Evolutionary conservation across 2,329 filamentous ascomycete genomes (phyloP).

Genomic region (Dactylellina drechsleri): DNA sequence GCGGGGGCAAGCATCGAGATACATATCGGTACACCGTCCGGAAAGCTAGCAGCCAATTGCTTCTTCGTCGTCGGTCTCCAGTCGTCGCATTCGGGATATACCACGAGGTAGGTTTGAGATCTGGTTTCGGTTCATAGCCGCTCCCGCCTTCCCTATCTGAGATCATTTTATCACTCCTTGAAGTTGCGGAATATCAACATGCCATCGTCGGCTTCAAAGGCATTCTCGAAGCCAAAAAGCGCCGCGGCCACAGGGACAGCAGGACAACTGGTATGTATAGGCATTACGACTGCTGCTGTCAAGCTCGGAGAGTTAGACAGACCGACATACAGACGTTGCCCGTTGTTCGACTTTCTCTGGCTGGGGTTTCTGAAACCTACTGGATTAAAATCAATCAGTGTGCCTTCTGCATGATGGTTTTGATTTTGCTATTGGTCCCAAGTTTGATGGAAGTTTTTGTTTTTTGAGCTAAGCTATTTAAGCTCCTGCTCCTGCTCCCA

Average conservation of each 20-base stretch:
- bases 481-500: not conserved
- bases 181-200: not conserved
- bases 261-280: not conserved
- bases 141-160: slow-evolving; percentile 18
- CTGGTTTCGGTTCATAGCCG: slow-evolving; percentile 24
- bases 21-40: not conserved
- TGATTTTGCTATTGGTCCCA: no score
- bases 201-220: no score
- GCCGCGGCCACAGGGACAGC: not conserved
- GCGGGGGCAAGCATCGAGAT: not conserved
- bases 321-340: no score
- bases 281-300: not conserved
- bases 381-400: no score
- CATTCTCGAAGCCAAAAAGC: no score
- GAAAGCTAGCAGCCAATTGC: slow-evolving; percentile 24
- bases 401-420: no score
- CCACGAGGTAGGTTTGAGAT: slow-evolving; percentile 48
- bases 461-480: slow-evolving; percentile 2
- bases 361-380: no score
- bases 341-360: no score
- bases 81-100: slow-evolving; percentile 44
- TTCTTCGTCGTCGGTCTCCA: not conserved
- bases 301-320: no score
- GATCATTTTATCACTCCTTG: not conserved
- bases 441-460: no score